Base-by-base conservation (phyloP, 768 basidiomycete genomes). In the Boletus tylopilopsis region DNA sequence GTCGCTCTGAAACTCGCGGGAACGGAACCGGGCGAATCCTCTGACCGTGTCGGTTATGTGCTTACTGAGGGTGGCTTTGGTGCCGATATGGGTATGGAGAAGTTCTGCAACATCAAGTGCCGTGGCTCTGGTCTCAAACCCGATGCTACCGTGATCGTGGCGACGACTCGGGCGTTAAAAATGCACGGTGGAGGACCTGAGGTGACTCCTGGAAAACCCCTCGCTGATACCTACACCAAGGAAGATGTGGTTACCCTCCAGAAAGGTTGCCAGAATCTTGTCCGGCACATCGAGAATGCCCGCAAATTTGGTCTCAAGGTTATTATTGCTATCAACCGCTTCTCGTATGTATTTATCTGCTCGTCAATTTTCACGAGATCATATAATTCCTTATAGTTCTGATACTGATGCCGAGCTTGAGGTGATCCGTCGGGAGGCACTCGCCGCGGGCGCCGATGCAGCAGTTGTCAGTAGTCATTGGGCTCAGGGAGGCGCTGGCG, bases 41-140 rank as follows among this genome's bases (percentile, higher is more conserved):
- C 85, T 6, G 84, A 85, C 46, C 84, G 85, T 41, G 82, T 86
- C 38, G 95, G 95, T 34, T 99, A 96, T 61, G 95, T 98, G 51
- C 81, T 99, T 58, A 99, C 95, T 24, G 95, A 99, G 72, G 94
- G 93, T 63, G 95, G 95, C 37, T 99, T 98, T 71, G 95, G 95
- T 49, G 94, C 95, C 19, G 95, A 99, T 68, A 99, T 98, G 84
- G 95, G 93, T 33, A 91, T 94, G 91, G 92, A 94, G 72, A 96
- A 99, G 70, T 99, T 98, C 79, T 97, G 92, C 78, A 97, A 98
- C 72, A 97, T 99, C 78, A 99, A 99, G 70, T 97, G 94, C 69
- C 85, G 95, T 52, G 77, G 88, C 50, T 94, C 90, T 53, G 95
- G 94, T 41, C 79, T 98, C 63, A 87, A 76, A 49, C 96, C 96